Evolutionary conservation across 1,284 basidiomycete species (phyloP).

Genomic region (Inonotus obliquus): DNA sequence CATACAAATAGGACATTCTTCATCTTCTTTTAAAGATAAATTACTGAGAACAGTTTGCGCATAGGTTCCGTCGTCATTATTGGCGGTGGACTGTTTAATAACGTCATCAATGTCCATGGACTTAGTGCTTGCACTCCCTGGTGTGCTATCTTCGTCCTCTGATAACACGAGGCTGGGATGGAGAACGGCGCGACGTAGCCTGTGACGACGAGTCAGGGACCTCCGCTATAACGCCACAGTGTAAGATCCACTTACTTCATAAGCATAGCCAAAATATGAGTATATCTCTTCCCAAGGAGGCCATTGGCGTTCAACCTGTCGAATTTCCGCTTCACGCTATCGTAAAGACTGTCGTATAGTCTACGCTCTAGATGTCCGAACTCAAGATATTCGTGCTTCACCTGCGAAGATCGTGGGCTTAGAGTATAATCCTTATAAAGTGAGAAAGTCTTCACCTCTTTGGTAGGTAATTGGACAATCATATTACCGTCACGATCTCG

Average conservation of each 20-base stretch:
- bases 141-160: constrained; percentile 39
- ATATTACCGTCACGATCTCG: constrained; percentile 81
- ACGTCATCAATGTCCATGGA: constrained; percentile 57
- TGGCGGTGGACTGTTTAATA: constrained; percentile 51
- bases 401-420: constrained; percentile 31
- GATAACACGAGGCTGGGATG: constrained; percentile 76
- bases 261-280: constrained; percentile 86
- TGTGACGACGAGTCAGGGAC: constrained; percentile 26
- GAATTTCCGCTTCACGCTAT: constrained; percentile 64
- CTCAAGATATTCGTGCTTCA: constrained; percentile 62
- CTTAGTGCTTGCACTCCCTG: constrained; percentile 35
- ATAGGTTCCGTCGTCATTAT: constrained; percentile 43
- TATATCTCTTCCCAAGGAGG: constrained; percentile 79
- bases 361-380: constrained; percentile 76
- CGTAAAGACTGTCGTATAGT: constrained; percentile 78
- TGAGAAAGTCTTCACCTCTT: constrained; percentile 51
- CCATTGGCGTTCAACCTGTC: constrained; percentile 75
- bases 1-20: constrained; percentile 82
- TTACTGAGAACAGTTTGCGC: constrained; percentile 64
- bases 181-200: constrained; percentile 81
- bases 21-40: constrained; percentile 34
- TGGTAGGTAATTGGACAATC: constrained; percentile 87
- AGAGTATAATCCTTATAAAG: not conserved
- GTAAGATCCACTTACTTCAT: constrained; percentile 60
- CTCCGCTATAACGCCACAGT: too few species aligned